Evolutionary conservation across 371 early-diverging fungal species (phyloP), one percentile per base, ranked within the genome.

Genomic region (Funneliformis caledonium): DNA sequence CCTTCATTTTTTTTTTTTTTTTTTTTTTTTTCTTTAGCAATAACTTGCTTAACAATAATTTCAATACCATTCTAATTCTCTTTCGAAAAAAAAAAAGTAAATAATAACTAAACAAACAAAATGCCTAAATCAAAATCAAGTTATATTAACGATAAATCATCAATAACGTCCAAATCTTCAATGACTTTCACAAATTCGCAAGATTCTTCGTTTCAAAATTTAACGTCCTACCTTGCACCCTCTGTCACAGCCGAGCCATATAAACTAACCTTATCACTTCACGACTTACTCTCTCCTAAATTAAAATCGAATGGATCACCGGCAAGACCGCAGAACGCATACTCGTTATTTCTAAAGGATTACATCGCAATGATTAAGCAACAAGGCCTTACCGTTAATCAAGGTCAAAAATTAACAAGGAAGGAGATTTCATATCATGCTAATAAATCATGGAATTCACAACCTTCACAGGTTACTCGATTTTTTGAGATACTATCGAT

Each of bases 401-500:
- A 33, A 14, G 16, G 43, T 16, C 33, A 42, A 42, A 22, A 68
- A 68, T 42, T 68, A n/a, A 43, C 19, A 4, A 43, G 37, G 3
- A 8, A 62, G 7, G 47, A 62, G 4, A 76, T 76, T n/a, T 45
- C 47, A 6, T 61, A 60, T 14, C 8, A 12, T n/a, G 60, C 42
- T 14, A 43, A 64, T 9, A 43, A 59, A 26, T 43, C 10, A 19
- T 76, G 76, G 76, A 33, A 43, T 42, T 9, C 5, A 1, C 62
- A 76, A 12, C 43, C 76, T 9, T 19, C 12, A 9, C 8, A 62
- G 5, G 76, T 76, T 37, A 76, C 42, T 14, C 16, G 37, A 45
- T 76, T 61, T 12, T 76, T 76, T 22, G 62, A 62, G 9, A 33
- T 76, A 2, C 8, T 76, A 26, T 52, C 48, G 43, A 64, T 37